These are phyloP conservation scores for Mycena capillaripes DNA, from an alignment of 768 basidiomycete species.

Conservation along the genomic window DNA sequence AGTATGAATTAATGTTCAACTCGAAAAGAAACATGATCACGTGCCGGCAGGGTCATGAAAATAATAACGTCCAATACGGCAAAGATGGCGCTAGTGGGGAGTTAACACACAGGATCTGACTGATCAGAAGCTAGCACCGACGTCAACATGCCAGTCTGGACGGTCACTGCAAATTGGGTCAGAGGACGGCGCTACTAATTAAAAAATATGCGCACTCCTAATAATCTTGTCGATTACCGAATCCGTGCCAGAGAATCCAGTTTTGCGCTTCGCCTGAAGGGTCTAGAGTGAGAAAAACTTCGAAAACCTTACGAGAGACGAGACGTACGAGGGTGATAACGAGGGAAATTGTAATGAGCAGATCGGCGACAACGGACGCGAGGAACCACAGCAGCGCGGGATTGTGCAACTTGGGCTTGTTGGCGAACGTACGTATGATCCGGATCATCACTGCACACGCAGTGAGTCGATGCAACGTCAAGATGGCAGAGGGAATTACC, in stretches of 20 bases:
- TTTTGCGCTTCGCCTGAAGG: conserved; percentile 28
- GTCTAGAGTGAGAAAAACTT: not conserved
- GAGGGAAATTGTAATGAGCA: conserved; percentile 56
- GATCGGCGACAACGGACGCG: conserved; percentile 56
- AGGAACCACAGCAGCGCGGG: conserved; percentile 62
- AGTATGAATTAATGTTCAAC: not conserved
- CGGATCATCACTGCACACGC: conserved; percentile 44
- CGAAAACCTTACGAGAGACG: too few species aligned
- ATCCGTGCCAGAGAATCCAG: conserved; percentile 34
- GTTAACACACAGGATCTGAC: not conserved
- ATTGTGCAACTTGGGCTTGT: conserved; percentile 60
- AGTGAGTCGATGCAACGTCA: not conserved
- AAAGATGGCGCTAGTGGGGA: conserved; percentile 21
- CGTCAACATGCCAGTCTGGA: conserved; percentile 39
- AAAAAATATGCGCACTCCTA: conserved; percentile 25
- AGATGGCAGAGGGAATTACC: not conserved
- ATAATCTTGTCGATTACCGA: conserved; percentile 38
- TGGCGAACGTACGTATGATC: conserved; percentile 51
- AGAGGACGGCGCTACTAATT: not conserved
- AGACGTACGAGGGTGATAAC: conserved; percentile 53
- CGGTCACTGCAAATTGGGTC: conserved; percentile 22
- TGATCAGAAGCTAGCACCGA: not conserved
- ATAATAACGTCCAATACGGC: conserved; percentile 24
- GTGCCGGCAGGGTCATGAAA: conserved; percentile 34
- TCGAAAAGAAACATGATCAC: not conserved